Base-by-base conservation (phyloP, 2,329 filamentous ascomycete genomes). In the Clarireedia homoeocarpa region DNA sequence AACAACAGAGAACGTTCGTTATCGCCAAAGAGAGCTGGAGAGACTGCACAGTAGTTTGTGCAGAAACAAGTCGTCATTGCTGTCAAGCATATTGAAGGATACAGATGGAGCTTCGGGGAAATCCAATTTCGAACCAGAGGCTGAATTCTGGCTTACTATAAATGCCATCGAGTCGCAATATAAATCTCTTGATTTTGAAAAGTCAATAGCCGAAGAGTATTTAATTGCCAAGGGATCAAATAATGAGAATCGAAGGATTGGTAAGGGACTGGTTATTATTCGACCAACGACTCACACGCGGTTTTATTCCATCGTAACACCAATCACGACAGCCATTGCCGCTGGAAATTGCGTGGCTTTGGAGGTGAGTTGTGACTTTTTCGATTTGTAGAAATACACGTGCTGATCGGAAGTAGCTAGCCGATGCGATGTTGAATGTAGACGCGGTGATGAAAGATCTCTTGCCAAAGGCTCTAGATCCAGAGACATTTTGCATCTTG, bases 291-390 rank as follows among this genome's bases (percentile, higher is more conserved):
- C 58, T 6, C 74, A 81, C 63, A 79, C 74, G 0, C 66, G 75
- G 7, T 74, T 81, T 57, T 80, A 74, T 59, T 77, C 73, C 0
- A 61, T 72, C 1, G 60, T 79, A 17, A 68, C 67, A 3, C 72
- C 76, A 0, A 51, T 80, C 40, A 71, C 71, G 36, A 72, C 76
- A 4, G 76, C 77, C 6, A 60, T 81, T 30, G 72, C 74, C 1
- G 75, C 76, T 12, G 78, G 78, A 0, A 80, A 78, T 56, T 80
- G 76, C 61, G 70, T 79, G 3, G 69, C 75, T 34, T 47, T 81
- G 10, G 74, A 78, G 69, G 77, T 78, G 57, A 62, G 69, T 10
- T 50, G 9, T 7, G 10, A 42, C 15, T 39, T 12, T 12, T 14
- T 23, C 2, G 15, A 34, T 14, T 20, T 2, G 10, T 48, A 45